Evolutionary conservation across 768 basidiomycete genomes (phyloP).

Genomic region (Boletus reticuloceps): DNA sequence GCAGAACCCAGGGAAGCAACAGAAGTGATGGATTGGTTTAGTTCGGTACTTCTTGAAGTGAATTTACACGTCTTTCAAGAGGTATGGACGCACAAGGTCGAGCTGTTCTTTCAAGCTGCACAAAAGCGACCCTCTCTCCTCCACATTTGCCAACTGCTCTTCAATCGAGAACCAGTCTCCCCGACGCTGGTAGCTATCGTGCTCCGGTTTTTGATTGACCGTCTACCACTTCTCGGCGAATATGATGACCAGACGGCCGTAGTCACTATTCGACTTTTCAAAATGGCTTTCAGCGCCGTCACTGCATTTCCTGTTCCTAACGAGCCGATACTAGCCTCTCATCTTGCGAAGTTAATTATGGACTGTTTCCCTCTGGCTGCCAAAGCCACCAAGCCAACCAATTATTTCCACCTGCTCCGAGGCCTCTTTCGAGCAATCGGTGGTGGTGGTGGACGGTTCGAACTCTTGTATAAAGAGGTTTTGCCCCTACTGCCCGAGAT

Average conservation of each 20-base stretch:
- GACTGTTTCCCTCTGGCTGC: conserved; percentile 94
- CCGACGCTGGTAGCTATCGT: conserved; percentile 86
- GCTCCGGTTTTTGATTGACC: conserved; percentile 79
- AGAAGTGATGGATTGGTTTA: conserved; percentile 83
- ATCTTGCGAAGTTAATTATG: conserved; percentile 91
- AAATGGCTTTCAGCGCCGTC: conserved; percentile 91
- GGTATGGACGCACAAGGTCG: conserved; percentile 92
- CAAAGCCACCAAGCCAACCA: conserved; percentile 84
- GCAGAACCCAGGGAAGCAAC: conserved; percentile 63
- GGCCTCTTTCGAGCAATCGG: conserved; percentile 92
- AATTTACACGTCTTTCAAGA: conserved; percentile 93
- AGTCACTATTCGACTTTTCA: conserved; percentile 88
- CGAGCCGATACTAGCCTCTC: conserved; percentile 90
- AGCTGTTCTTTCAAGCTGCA: conserved; percentile 81
- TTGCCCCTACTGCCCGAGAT: conserved; percentile 95
- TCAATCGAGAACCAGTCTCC: conserved; percentile 72
- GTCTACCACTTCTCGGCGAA: conserved; percentile 81
- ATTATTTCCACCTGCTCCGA: conserved; percentile 90
- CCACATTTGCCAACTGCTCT: conserved; percentile 81
- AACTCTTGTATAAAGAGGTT: conserved; percentile 93
- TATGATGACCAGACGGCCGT: conserved; percentile 79
- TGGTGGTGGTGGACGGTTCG: conserved; percentile 90
- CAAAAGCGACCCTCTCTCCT: conserved; percentile 77
- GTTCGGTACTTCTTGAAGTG: conserved; percentile 72
- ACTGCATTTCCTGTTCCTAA: conserved; percentile 68